Base-by-base conservation (phyloP, 805 yeast species). In the Candida morakotiae region DNA sequence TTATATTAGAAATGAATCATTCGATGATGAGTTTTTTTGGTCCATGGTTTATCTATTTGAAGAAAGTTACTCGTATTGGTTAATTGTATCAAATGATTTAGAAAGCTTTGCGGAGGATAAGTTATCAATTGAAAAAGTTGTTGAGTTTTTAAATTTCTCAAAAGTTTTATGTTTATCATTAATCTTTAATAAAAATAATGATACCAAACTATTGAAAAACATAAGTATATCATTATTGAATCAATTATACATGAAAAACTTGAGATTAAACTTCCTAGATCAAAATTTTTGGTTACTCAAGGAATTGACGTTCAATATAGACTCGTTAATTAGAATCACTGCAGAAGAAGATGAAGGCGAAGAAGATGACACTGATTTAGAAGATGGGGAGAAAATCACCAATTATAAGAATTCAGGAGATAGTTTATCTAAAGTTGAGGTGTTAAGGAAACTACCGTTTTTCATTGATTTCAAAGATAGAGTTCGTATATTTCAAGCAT, bases 381-480 rank as follows among this genome's bases (percentile, higher is more conserved):
- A 47, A 14, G 31, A 25, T 34, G 36, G 41, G 0, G 43, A 38
- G 11, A 38, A 36, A 38, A 27, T 5, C n/a, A 14, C 4, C 7
- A 24, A n/a, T 10, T 5, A 6, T 16, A 23, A 18, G 19, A n/a
- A 9, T 3, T 22, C 41, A 9, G 11, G 13, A 16, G 56, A 51
- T 20, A 41, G 45, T 6, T 10, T 34, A 8, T 41, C 59, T 1
- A 73, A 66, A 42, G 45, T 75, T 16, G 77, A 74, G 31, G 62
- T 89, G 0, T 67, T 86, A 31, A 65, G 73, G 1, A 71, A 76
- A 35, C 63, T 81, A 2, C 96, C 98, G 2, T 91, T 85, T 53
- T 82, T 88, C 62, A 68, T 91, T 5, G 78, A 86, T 0, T 91
- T 91, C 56, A 71, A 73, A 17, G 73, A 75, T 23, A 68, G 98